Percentiles rank a stretch among this genome's conserved stretches.
These are phyloP conservation scores for Pseudogymnoascus sp. DNA, from an alignment of 2,329 filamentous ascomycete species.

Conservation along the genomic window DNA sequence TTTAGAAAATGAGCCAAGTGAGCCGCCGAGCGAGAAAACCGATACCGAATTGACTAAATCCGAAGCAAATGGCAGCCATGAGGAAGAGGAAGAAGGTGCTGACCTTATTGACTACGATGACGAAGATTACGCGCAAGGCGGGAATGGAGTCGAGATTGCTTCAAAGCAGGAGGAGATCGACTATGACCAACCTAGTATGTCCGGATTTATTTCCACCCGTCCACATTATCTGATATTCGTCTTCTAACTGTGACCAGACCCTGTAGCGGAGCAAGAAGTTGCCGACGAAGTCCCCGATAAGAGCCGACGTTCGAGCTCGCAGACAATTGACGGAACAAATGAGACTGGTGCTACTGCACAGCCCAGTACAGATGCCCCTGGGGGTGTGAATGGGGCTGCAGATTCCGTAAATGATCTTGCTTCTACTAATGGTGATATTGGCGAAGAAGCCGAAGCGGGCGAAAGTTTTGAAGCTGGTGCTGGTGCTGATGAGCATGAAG, in stretches of 20 bases:
- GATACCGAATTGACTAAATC: neutral
- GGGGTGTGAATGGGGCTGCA: neutral
- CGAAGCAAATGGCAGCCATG: neutral
- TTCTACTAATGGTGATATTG: neutral
- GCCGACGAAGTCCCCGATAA: conserved; percentile 17
- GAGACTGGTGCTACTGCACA: neutral
- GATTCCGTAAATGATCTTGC: neutral
- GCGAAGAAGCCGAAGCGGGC: conserved; percentile 2
- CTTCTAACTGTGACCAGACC: conserved; percentile 20
- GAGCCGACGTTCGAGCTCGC: conserved; percentile 18
- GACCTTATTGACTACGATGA: conserved; percentile 44
- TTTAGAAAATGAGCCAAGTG: neutral
- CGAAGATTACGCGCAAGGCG: conserved; percentile 25
- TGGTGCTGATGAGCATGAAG: conserved; percentile 16
- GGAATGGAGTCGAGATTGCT: neutral
- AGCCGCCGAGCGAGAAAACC: neutral
- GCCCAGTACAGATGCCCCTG: neutral
- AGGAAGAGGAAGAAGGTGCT: conserved; percentile 25
- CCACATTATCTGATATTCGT: conserved; percentile 20
- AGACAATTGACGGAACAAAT: conserved; percentile 2
- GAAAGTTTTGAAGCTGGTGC: conserved; percentile 21
- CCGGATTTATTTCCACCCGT: conserved; percentile 4
- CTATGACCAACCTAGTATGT: conserved; percentile 14
- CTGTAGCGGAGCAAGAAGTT: conserved; percentile 19
- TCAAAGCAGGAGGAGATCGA: conserved; percentile 15